These are phyloP conservation scores for Epichloe elymi DNA, from an alignment of 2,329 filamentous ascomycete species.

Conservation along the genomic window DNA sequence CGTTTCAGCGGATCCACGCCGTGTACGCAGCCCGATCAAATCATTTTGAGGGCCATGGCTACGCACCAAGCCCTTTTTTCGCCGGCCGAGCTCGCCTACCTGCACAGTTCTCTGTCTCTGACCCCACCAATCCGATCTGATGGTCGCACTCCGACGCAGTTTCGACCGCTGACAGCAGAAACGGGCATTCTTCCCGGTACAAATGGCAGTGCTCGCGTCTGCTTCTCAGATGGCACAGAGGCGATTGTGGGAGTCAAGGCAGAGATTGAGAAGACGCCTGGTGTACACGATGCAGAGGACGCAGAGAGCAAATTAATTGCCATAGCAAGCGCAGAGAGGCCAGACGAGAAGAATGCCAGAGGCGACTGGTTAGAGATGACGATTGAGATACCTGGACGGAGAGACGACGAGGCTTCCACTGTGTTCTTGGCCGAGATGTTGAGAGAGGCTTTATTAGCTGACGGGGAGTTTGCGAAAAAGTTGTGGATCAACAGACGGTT, in stretches of 20 bases:
- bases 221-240: constrained; percentile 89
- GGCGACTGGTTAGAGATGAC: constrained; percentile 77
- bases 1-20: not conserved
- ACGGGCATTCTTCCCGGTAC: constrained; percentile 78
- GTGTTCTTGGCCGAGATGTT: constrained; percentile 83
- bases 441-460: constrained; percentile 68
- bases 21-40: not conserved
- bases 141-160: constrained; percentile 68
- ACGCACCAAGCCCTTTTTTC: constrained; percentile 74
- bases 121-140: constrained; percentile 80
- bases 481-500: constrained; percentile 82
- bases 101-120: constrained; percentile 75
- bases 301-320: constrained; percentile 7
- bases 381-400: constrained; percentile 80
- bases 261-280: constrained; percentile 66
- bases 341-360: constrained; percentile 29
- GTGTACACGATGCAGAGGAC: constrained; percentile 14
- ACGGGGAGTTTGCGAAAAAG: constrained; percentile 53
- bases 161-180: constrained; percentile 82
- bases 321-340: constrained; percentile 26
- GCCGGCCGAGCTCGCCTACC: constrained; percentile 90
- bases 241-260: constrained; percentile 93
- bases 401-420: constrained; percentile 83
- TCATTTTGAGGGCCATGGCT: constrained; percentile 34
- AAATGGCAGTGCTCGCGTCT: constrained; percentile 86